Base-by-base conservation (phyloP, 148 eudicot species). In the Cornus florida region DNA sequence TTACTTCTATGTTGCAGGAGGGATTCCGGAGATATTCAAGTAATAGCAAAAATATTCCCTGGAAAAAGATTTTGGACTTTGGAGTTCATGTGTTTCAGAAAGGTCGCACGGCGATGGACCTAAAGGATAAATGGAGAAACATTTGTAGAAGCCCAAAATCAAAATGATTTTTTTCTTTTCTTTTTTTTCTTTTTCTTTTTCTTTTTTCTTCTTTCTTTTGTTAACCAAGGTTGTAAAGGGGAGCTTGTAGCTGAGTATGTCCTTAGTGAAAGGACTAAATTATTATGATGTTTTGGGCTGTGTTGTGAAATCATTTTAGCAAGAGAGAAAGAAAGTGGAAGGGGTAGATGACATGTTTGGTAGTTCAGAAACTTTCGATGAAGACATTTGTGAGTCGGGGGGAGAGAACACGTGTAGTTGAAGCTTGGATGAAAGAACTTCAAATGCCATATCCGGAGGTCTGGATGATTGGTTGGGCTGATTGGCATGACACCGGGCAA, bases 111-210 rank as follows among this genome's bases (percentile, higher is more conserved):
- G 10, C 91, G 6, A 31, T 78, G 71, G 88, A 91, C 82, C 93
- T 93, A 43, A 93, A 93, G 86, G 95, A 93, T 82, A 91, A 93
- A 82, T 93, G 95, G 95, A 88, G 90, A 81, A 93, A 91, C 71
- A 78, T 93, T 7, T 48, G 88, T 50, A 86, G 64, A 77, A 81
- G 81, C 77, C 83, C 84, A 31, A 78, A 79, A 69, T 20, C 31
- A 19, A 81, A 78, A 46, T 81, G 82, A 81, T 23, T 10, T 53
- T 12, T 77, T 28, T 77, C 46, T 50, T 53, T 11, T 12, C 3
- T 53, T 53, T 53, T 3, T 53, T 11, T 1, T 2, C 12, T 53
- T 28, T 77, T 64, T 53, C 12, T 2, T 2, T 14, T 53, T 11
- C 1, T 11, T 53, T 10, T 10, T 11, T 53, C n/a, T n/a, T n/a